Evolutionary conservation across 1,139 yeast species (phyloP).

Genomic region (Candida gigantensis): DNA sequence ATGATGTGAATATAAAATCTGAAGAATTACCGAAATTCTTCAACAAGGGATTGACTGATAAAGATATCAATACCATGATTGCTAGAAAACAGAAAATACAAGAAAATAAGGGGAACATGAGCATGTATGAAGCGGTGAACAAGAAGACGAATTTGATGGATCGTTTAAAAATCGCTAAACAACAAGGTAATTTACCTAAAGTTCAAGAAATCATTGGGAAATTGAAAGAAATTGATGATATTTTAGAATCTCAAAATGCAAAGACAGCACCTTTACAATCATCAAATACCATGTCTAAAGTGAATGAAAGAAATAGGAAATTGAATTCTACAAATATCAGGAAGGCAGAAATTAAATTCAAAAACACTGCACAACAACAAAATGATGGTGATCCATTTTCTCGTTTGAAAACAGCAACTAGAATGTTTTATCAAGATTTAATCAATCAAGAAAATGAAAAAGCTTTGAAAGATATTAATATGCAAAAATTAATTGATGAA

Average conservation of each 20-base stretch:
- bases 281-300: conserved; percentile 51
- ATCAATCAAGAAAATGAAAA: conserved; percentile 46
- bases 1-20: conserved; percentile 66
- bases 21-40: conserved; percentile 63
- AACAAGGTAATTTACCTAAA: conserved; percentile 55
- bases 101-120: conserved; percentile 34
- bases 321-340: conserved; percentile 76
- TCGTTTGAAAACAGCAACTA: conserved; percentile 82
- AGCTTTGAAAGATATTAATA: conserved; percentile 45
- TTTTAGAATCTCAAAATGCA: conserved; percentile 21
- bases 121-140: conserved; percentile 71
- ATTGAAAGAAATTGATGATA: conserved; percentile 37
- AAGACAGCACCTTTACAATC: conserved; percentile 13
- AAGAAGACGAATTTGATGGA: conserved; percentile 74
- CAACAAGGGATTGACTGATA: conserved; percentile 65
- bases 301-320: conserved; percentile 80
- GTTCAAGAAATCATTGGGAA: conserved; percentile 56
- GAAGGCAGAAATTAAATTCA: conserved; percentile 68
- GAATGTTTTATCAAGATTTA: conserved; percentile 68
- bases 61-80: conserved; percentile 79
- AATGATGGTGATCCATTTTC: conserved; percentile 80
- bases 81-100: conserved; percentile 63
- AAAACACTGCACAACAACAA: conserved; percentile 32
- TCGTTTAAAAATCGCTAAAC: conserved; percentile 74
- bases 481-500: conserved; percentile 36